These are phyloP conservation scores for Gynandropsis gynandra DNA, from an alignment of 345 rosid species.

Conservation along the genomic window DNA sequence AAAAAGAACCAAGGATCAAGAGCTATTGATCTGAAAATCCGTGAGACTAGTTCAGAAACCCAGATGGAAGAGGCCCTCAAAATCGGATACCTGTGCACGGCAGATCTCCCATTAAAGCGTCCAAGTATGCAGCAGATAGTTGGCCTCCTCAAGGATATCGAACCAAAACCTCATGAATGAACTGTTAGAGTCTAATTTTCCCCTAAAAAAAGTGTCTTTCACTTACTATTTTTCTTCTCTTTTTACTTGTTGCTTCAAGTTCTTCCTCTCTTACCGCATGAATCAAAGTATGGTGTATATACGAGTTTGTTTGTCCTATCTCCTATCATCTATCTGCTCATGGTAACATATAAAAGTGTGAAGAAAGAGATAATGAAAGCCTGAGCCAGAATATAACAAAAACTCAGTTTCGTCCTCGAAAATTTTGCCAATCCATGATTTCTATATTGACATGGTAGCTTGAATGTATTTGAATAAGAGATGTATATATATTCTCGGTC, in stretches of 20 bases:
- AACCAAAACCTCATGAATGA: constrained; percentile 44
- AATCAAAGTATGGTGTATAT: constrained; percentile 5
- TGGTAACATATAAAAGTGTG: background rate
- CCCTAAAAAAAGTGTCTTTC: constrained; percentile 9
- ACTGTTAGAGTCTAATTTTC: constrained; percentile 7
- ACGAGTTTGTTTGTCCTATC: constrained; percentile 12
- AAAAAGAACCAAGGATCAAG: constrained; percentile 52
- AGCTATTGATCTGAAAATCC: constrained; percentile 72
- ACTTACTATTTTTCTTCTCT: constrained; percentile 18
- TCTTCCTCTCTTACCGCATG: constrained; percentile 10
- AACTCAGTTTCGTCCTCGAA: too few species aligned
- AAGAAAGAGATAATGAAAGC: background rate
- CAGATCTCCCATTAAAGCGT: constrained; percentile 74
- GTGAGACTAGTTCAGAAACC: constrained; percentile 45
- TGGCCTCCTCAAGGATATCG: constrained; percentile 90
- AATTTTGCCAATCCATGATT: too few species aligned
- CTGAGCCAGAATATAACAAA: background rate
- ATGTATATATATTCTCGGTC: too few species aligned
- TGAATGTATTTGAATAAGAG: too few species aligned
- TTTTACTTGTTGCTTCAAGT: constrained; percentile 19
- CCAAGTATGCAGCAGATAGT: constrained; percentile 97
- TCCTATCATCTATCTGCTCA: constrained; percentile 4
- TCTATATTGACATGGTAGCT: too few species aligned
- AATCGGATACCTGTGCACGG: constrained; percentile 90
- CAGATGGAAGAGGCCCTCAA: constrained; percentile 83